Conservation (phyloP, 2,329 filamentous ascomycete genomes). For the Fonsecaea pedrosoi region DNA sequence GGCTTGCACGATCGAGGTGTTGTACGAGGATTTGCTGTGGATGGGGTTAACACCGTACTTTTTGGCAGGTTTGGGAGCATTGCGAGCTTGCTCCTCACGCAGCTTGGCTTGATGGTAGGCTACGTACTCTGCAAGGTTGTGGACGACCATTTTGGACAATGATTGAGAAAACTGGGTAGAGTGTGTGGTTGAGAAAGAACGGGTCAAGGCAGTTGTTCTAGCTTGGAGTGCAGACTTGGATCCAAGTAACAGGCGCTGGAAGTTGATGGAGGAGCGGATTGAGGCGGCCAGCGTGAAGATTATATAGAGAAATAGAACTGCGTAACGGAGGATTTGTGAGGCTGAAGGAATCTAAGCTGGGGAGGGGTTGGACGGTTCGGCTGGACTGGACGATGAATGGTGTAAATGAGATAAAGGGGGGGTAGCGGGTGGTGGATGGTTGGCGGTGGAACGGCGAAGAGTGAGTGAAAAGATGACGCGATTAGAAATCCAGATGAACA, state of each 20-base stretch:
- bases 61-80: conserved; percentile 30
- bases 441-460: conserved; percentile 1
- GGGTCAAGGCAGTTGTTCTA: conserved; percentile 20
- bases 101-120: conserved; percentile 41
- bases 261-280: conserved; percentile 31
- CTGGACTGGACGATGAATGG: background rate
- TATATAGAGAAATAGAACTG: conserved; percentile 29
- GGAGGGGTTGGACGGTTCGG: background rate
- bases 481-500: conserved; percentile 25
- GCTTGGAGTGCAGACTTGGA: conserved; percentile 16
- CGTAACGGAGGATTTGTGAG: conserved; percentile 1
- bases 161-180: conserved; percentile 53
- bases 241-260: conserved; percentile 30
- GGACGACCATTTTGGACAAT: conserved; percentile 54
- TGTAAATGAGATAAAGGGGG: conserved; percentile 4
- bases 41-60: conserved; percentile 42
- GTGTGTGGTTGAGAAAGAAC: conserved; percentile 43
- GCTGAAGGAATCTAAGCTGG: conserved; percentile 10
- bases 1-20: conserved; percentile 58
- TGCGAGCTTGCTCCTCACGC: conserved; percentile 36
- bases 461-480: conserved; percentile 13
- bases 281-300: conserved; percentile 42
- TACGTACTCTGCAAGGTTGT: conserved; percentile 48
- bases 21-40: conserved; percentile 65
- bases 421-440: background rate